Evolutionary conservation across 2,329 filamentous ascomycete genomes (phyloP).

Genomic region (Talaromyces sp.): DNA sequence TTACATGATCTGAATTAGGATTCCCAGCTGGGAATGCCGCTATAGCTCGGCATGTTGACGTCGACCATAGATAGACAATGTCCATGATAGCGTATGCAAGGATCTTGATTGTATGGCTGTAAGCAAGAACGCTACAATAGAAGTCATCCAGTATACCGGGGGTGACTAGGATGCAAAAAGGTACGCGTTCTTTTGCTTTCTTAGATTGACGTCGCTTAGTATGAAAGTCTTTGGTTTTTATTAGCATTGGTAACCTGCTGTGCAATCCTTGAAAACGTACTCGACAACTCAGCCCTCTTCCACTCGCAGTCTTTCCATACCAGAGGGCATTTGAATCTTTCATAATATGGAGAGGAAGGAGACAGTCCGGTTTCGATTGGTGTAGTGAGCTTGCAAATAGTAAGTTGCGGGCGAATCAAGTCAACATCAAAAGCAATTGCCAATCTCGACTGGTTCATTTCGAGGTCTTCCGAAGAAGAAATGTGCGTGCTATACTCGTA

Average conservation of each 20-base stretch:
- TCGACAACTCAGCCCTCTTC: constrained; percentile 25
- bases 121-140: constrained; percentile 88
- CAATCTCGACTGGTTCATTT: constrained; percentile 68
- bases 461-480: constrained; percentile 56
- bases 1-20: constrained; percentile 56
- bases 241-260: neutral
- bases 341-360: constrained; percentile 24
- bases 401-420: constrained; percentile 61
- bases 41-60: constrained; percentile 61
- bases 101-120: constrained; percentile 67
- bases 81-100: constrained; percentile 80
- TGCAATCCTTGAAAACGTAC: constrained; percentile 20
- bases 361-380: constrained; percentile 20
- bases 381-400: constrained; percentile 37
- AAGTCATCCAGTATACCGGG: constrained; percentile 89
- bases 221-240: neutral
- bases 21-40: constrained; percentile 51
- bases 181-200: constrained; percentile 40
- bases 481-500: constrained; percentile 46
- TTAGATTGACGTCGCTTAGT: neutral
- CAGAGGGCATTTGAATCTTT: constrained; percentile 25
- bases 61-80: constrained; percentile 84
- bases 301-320: constrained; percentile 38
- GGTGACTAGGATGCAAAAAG: constrained; percentile 76
- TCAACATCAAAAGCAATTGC: constrained; percentile 80